Base-by-base conservation (phyloP, 495 filamentous ascomycete species). In the Entonaema liquescens region DNA sequence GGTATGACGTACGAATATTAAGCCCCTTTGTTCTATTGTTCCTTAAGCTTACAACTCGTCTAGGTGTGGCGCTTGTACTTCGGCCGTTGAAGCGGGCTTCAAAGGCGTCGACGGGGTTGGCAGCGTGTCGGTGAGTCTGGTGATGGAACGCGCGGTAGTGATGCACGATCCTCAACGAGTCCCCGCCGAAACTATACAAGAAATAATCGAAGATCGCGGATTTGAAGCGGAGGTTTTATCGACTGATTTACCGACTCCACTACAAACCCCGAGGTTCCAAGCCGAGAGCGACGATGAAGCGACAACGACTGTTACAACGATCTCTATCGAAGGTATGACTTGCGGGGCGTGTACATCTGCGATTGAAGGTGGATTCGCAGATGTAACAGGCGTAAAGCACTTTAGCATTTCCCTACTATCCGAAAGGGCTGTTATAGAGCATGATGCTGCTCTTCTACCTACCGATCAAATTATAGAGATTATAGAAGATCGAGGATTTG, bases 301-400 rank as follows among this genome's bases (percentile, higher is more conserved):
- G 3, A 17, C 71, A 19, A 79, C 76, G 25, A 81, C 88, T 68
- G 89, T 90, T 4, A 98, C 94, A 0, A 97, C 93, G 0, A 85
- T 99, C 17, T 88, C 90, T 3, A 87, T 99, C 25, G 92, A 91
- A 72, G 95, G 95, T 29, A 98, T 99, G 95, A 98, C 95, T 4
- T 99, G 95, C 74, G 95, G 95, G 21, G 93, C 95, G 26, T 99
- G 95, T 77, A 98, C 95, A 6, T 92, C 94, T 11, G 94, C 95
- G 44, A 87, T 98, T 19, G 90, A 97, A 78, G 87, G 88, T 56
- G 93, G 91, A 2, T 96, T 98, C 74, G 86, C 89, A 62, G 88
- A 88, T 65, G 82, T 95, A 15, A 81, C 89, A 2, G 96, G 95
- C 0, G 79, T 99, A 13, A 84, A 89, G 42, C 90, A 92, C 75